Percentiles rank a stretch among this genome's conserved stretches.
Evolutionary conservation across 139 green algal genomes (phyloP).

Genomic region (Deuterostichococcus epilithicus): DNA sequence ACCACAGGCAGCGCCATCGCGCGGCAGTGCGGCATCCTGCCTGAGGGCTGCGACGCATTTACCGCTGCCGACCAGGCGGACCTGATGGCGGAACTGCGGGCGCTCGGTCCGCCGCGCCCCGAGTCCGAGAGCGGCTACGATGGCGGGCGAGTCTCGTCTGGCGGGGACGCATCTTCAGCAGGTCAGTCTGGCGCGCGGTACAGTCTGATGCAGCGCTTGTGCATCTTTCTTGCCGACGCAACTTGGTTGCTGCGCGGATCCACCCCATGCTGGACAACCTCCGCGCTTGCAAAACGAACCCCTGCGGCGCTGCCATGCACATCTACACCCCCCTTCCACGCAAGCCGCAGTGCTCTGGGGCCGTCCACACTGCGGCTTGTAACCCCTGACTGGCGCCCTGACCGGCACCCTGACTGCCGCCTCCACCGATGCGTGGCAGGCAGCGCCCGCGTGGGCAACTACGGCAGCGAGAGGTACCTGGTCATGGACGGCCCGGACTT

Average conservation of each 20-base stretch:
- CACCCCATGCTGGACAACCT: no score
- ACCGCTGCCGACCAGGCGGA: neutral
- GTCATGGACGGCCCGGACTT: conserved; percentile 70
- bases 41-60: neutral
- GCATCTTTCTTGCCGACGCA: no score
- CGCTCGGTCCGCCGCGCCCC: neutral
- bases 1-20: conserved; percentile 85
- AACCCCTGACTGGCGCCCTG: no score
- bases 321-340: no score
- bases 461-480: conserved; percentile 13
- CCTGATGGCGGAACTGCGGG: neutral
- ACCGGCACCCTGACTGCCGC: no score
- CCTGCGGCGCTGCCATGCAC: no score
- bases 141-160: no score
- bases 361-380: no score
- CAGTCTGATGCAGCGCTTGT: neutral
- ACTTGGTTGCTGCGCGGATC: no score
- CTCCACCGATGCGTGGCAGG: neutral
- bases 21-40: conserved; percentile 78
- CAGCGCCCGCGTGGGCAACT: conserved; percentile 6
- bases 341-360: no score
- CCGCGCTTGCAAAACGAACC: no score
- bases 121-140: neutral
- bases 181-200: neutral
- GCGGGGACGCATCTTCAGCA: neutral